Base-by-base conservation (phyloP, 2,329 filamentous ascomycete species). In the Diaporthe citrichinensis region DNA sequence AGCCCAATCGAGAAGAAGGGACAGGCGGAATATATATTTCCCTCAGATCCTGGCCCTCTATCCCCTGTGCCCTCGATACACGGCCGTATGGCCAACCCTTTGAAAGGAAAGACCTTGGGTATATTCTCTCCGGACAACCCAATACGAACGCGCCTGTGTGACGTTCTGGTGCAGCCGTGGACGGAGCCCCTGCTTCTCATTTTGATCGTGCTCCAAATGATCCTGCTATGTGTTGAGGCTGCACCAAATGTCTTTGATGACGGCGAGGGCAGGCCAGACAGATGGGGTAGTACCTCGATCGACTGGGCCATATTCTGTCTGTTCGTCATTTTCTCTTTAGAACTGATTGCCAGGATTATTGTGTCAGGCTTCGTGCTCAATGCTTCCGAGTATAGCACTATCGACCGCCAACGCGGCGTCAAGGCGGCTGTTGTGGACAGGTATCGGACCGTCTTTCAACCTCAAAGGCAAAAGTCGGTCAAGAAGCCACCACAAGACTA, bases 321-420 rank as follows among this genome's bases (percentile, higher is more conserved):
- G 8, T 99, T 99, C 83, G 87, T 94, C 75, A 90, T 99, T 68
- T 99, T 98, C 82, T 98, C 96, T 0, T 81, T 97, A 31, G 97
- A 99, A 84, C 89, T 97, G 49, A 86, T 93, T 73, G 92, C 94
- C 76, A 94, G 96, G 73, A 93, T 96, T 57, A 93, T 99, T 76
- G 97, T 99, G 0, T 99, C 97, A 0, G 97, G 97, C 0, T 94
- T 99, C 79, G 88, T 99, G 44, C 87, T 98, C 78, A 99, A 99
- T 81, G 94, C 97, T 2, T 87, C 92, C 12, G 96, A 98, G 82
- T 98, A 98, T 84, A 98, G 95, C 84, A 97, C 95, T 7, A 94
- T 97, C 77, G 94, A 97, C 83, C 91, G 94, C 72, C 91, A 93
- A 78, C 88, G 93, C 44, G 94, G 95, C 15, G 85, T 98, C 12